Conservation (phyloP, 352 stramenopile species). For the Nothophytophthora sp. region DNA sequence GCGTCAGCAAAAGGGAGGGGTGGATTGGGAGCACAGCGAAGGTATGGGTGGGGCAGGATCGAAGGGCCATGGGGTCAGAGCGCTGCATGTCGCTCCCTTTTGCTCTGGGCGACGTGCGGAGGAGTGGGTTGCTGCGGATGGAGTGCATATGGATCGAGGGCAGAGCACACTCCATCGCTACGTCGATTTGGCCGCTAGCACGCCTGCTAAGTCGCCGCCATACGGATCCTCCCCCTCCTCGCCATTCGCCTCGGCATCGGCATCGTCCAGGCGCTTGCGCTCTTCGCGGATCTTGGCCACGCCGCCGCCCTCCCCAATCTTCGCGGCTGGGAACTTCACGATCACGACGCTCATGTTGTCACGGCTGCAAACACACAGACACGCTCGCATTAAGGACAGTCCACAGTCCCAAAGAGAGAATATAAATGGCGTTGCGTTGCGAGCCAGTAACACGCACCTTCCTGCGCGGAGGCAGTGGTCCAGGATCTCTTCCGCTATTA, state of each 20-base stretch:
- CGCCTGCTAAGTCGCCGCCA: constrained; percentile 13
- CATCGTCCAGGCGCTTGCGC: constrained; percentile 44
- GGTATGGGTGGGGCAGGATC: too few species aligned
- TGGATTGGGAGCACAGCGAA: too few species aligned
- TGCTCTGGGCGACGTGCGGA: too few species aligned
- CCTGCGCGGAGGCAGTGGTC: constrained; percentile 72
- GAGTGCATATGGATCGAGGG: too few species aligned
- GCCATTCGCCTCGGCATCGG: constrained; percentile 30
- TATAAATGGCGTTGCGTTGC: too few species aligned
- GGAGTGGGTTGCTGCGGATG: too few species aligned
- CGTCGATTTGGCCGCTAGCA: constrained; percentile 16
- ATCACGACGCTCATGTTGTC: constrained; percentile 89
- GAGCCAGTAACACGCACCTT: constrained; percentile 39
- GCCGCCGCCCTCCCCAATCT: constrained; percentile 61
- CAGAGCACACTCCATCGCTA: constrained; percentile 19
- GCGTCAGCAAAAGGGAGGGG: too few species aligned
- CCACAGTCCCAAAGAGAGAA: too few species aligned
- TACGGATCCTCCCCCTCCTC: constrained; percentile 15
- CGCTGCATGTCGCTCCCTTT: too few species aligned
- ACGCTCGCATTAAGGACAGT: neutral
- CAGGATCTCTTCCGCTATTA: constrained; percentile 82
- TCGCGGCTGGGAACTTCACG: constrained; percentile 73
- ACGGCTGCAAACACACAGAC: constrained; percentile 28
- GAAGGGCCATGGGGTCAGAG: too few species aligned
- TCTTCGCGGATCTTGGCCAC: constrained; percentile 62